Evolutionary conservation across 1,284 basidiomycete species (phyloP).

Genomic region (Tylopilus orsonianus): DNA sequence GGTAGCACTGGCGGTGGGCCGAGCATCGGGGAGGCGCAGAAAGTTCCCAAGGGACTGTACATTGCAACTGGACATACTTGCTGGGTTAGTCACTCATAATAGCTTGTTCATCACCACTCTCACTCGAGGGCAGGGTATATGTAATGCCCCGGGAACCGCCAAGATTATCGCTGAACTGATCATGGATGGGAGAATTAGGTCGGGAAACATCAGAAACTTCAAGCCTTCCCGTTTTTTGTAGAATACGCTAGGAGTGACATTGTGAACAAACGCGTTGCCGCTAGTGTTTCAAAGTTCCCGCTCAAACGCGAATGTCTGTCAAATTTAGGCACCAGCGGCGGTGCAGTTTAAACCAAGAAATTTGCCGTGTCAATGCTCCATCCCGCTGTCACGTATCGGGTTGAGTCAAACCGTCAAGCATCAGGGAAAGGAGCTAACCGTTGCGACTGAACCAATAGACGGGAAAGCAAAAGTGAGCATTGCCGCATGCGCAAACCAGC

Average conservation of each 20-base stretch:
- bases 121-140: constrained; percentile 54
- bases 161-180: constrained; percentile 58
- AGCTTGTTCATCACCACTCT: constrained; percentile 4
- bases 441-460: no score
- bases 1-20: constrained; percentile 54
- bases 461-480: background rate
- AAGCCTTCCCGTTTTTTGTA: constrained; percentile 42
- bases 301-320: no score
- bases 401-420: no score
- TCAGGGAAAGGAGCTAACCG: no score
- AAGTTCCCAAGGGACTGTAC: constrained; percentile 52
- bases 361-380: no score
- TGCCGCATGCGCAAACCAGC: background rate
- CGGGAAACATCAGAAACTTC: constrained; percentile 41
- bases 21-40: constrained; percentile 55
- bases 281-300: background rate
- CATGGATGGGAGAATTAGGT: constrained; percentile 53
- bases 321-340: background rate
- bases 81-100: constrained; percentile 44
- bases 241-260: constrained; percentile 1
- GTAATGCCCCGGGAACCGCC: constrained; percentile 70
- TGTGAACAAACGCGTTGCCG: background rate
- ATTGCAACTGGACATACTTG: constrained; percentile 71
- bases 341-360: background rate
- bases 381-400: no score